These are phyloP conservation scores for Thalassiosira mediterranea DNA, from an alignment of 352 stramenopile genomes.

Conservation along the genomic window DNA sequence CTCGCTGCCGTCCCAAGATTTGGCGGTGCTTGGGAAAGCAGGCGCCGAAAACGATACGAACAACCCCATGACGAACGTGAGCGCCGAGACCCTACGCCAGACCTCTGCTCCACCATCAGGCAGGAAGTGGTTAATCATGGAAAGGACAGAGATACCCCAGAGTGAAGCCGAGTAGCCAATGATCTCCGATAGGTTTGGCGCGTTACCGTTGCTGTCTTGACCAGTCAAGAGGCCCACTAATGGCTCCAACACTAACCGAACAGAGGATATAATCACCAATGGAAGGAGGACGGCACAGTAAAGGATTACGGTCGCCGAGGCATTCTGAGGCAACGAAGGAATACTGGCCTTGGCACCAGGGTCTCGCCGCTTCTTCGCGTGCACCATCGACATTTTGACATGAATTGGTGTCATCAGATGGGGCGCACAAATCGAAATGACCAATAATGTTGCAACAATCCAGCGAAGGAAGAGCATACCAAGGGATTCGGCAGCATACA, in stretches of 20 bases:
- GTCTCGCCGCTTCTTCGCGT: slow-evolving; percentile 33
- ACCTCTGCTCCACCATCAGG: slow-evolving; percentile 70
- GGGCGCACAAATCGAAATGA: slow-evolving; percentile 51
- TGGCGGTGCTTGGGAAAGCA: slow-evolving; percentile 34
- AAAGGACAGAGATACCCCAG: slow-evolving; percentile 71
- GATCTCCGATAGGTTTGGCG: slow-evolving; percentile 60
- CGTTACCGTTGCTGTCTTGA: slow-evolving; percentile 45
- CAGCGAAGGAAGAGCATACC: slow-evolving; percentile 44
- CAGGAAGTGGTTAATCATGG: slow-evolving; percentile 73
- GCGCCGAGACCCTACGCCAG: slow-evolving; percentile 63
- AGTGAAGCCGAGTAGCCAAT: slow-evolving; percentile 58
- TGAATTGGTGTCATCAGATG: slow-evolving; percentile 57
- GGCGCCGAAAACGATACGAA: slow-evolving; percentile 69
- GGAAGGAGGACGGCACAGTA: slow-evolving; percentile 68
- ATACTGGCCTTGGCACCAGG: slow-evolving; percentile 28
- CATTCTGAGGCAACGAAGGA: slow-evolving; percentile 16
- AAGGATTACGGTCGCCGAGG: slow-evolving; percentile 38
- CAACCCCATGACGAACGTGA: slow-evolving; percentile 66
- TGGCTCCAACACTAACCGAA: slow-evolving; percentile 62
- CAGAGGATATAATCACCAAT: slow-evolving; percentile 45
- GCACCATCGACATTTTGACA: slow-evolving; percentile 51
- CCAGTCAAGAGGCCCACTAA: slow-evolving; percentile 54
- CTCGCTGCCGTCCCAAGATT: slow-evolving; percentile 27
- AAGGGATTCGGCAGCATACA: slow-evolving; percentile 37
- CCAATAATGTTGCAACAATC: slow-evolving; percentile 39